Conservation (phyloP, 2,329 filamentous ascomycete species). For the Hymenoscyphus fructigenus region DNA sequence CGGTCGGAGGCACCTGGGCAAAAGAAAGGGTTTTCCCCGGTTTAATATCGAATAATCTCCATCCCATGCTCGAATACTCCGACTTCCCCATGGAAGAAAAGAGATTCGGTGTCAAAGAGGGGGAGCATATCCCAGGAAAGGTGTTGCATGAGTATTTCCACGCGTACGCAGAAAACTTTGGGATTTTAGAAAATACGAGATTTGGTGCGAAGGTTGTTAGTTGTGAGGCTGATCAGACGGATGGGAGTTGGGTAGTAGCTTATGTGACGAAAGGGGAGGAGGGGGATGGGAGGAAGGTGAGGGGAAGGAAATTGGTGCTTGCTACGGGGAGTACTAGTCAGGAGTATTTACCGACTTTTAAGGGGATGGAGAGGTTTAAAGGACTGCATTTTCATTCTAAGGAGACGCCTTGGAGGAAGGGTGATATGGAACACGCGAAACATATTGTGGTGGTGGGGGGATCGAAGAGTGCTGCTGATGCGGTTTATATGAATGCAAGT, state of each 20-base stretch:
- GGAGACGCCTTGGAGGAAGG: conserved; percentile 44
- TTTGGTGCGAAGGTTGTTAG: conserved; percentile 35
- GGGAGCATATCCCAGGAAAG: conserved; percentile 58
- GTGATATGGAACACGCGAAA: conserved; percentile 44
- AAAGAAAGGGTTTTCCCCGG: conserved; percentile 64
- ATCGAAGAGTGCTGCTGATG: conserved; percentile 65
- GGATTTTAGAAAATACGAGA: conserved; percentile 47
- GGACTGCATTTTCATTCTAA: conserved; percentile 51
- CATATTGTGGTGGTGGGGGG: conserved; percentile 58
- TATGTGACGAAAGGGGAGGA: not conserved
- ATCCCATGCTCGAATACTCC: conserved; percentile 69
- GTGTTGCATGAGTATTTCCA: conserved; percentile 57
- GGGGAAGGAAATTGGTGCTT: conserved; percentile 46
- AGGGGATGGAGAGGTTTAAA: conserved; percentile 47
- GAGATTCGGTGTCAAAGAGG: conserved; percentile 47
- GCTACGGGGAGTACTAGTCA: conserved; percentile 57
- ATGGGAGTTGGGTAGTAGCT: not conserved
- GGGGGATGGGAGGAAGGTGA: not conserved
- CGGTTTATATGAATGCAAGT: conserved; percentile 59
- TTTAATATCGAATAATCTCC: conserved; percentile 70
- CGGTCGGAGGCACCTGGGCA: conserved; percentile 70
- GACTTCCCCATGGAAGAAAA: conserved; percentile 66
- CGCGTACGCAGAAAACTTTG: conserved; percentile 54
- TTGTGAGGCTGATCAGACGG: conserved; percentile 37
- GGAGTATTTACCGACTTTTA: conserved; percentile 47